Conservation (phyloP, 176 grass and related monocot species). For the Hordeum vulgare region DNA sequence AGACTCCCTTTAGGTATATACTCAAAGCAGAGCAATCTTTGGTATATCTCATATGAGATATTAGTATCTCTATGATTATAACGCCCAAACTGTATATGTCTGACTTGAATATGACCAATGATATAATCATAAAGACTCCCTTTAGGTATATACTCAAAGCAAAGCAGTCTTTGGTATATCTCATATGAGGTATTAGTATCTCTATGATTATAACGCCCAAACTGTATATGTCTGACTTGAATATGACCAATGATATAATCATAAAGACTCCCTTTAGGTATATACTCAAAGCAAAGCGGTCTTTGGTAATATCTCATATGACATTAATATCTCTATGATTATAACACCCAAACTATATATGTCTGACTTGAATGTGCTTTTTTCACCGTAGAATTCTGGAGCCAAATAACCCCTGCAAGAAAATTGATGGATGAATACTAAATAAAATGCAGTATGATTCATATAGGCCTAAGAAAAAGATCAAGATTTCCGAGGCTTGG, state of each 20-base stretch:
- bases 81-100: background rate
- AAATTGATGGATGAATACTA: background rate
- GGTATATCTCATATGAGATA: background rate
- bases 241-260: no score
- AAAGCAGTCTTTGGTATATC: background rate
- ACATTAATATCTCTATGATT: background rate
- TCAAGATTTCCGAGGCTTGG: background rate
- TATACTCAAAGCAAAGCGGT: background rate
- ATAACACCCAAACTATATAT: background rate
- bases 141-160: background rate
- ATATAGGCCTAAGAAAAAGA: background rate
- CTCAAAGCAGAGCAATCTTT: background rate
- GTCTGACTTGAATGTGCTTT: background rate
- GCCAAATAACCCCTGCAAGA: background rate
- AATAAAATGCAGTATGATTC: background rate
- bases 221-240: background rate
- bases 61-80: no score
- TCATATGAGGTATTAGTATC: no score
- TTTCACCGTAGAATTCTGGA: background rate
- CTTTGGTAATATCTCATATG: background rate
- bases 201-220: no score
- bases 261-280: background rate
- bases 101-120: background rate
- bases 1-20: background rate
- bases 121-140: background rate